Conservation (phyloP, 306 rosid species). For the Inga laurina region DNA sequence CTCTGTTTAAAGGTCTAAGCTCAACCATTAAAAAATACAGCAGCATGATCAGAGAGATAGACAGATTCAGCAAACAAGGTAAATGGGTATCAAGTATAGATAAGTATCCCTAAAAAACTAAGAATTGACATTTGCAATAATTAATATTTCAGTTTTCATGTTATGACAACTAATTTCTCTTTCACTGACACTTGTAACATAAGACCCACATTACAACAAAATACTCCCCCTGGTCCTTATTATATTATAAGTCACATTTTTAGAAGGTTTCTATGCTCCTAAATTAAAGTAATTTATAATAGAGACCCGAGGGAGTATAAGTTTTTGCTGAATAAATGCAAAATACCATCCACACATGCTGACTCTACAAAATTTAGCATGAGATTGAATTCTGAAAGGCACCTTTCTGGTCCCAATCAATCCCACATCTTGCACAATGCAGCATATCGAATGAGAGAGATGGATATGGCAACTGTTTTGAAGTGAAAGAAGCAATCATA, state of each 20-base stretch:
- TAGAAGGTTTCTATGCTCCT: neutral
- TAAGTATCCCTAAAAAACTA: neutral
- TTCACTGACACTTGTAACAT: no score
- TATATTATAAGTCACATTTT: neutral
- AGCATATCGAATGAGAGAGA: conserved; percentile 96
- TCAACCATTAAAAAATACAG: neutral
- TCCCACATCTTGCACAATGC: conserved; percentile 95
- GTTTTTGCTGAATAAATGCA: neutral
- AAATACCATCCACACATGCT: conserved; percentile 23
- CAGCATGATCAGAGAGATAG: neutral
- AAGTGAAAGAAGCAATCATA: conserved; percentile 85
- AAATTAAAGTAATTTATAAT: neutral
- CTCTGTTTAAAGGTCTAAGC: neutral
- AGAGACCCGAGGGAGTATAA: neutral
- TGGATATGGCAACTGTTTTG: conserved; percentile 89
- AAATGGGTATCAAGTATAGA: neutral
- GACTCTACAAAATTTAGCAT: conserved; percentile 12
- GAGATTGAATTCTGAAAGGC: conserved; percentile 19
- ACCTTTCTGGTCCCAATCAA: conserved; percentile 97
- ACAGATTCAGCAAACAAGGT: neutral
- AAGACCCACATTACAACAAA: no score
- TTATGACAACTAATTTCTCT: neutral
- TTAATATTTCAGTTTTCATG: neutral
- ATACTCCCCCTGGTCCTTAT: no score
- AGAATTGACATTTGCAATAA: neutral